Conservation (phyloP, 306 rosid genomes). For the Vigna angularis region DNA sequence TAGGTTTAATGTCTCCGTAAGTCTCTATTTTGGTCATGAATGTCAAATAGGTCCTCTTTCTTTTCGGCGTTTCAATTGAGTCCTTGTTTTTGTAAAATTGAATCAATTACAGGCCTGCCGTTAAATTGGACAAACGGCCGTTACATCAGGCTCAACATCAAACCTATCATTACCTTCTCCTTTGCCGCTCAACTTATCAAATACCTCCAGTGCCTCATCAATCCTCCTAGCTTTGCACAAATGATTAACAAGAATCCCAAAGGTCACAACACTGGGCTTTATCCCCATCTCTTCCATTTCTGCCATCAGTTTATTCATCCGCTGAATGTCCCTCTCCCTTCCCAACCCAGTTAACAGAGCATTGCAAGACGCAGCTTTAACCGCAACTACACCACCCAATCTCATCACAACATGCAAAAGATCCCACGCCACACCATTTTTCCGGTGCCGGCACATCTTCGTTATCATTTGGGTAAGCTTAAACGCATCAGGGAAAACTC, state of each 20-base stretch:
- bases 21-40: too few species aligned
- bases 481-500: slow-evolving; percentile 58
- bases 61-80: too few species aligned
- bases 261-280: slow-evolving; percentile 64
- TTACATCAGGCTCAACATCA: slow-evolving; percentile 66
- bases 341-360: slow-evolving; percentile 72
- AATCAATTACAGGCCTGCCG: too few species aligned
- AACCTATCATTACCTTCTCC: slow-evolving; percentile 40
- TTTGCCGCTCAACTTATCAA: slow-evolving; percentile 60
- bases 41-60: too few species aligned
- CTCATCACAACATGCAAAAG: slow-evolving; percentile 60
- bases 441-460: slow-evolving; percentile 60
- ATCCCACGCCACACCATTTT: slow-evolving; percentile 65
- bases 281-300: slow-evolving; percentile 74
- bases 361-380: slow-evolving; percentile 70
- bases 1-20: too few species aligned
- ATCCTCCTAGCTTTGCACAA: slow-evolving; percentile 79
- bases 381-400: slow-evolving; percentile 57
- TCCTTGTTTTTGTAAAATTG: too few species aligned
- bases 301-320: slow-evolving; percentile 67
- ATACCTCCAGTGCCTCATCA: slow-evolving; percentile 67
- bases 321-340: slow-evolving; percentile 50
- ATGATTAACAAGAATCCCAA: slow-evolving; percentile 66
- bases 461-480: slow-evolving; percentile 64
- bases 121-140: too few species aligned